A percentile compares a stretch with the other conserved stretches of the same genome.
Conservation (phyloP, 352 stramenopile species). For the Phytophthora pluvialis region DNA sequence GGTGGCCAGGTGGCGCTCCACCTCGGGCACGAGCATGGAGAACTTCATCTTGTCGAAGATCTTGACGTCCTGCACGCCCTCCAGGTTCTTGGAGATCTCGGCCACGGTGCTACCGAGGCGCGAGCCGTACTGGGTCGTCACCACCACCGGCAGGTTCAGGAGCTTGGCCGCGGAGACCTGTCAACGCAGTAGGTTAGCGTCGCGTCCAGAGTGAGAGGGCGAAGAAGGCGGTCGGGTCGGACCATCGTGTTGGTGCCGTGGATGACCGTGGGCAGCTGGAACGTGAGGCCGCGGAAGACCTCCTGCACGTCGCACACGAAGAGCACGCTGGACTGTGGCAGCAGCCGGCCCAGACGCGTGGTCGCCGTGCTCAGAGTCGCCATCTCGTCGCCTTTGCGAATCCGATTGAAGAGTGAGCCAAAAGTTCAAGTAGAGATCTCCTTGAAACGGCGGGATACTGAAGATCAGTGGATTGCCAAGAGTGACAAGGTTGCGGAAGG, state of each 20-base stretch:
- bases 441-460: not conserved
- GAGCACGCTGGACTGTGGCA: conserved; percentile 81
- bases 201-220: too few relatives aligned
- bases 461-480: not conserved
- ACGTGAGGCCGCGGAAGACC: conserved; percentile 94
- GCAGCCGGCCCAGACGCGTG: conserved; percentile 57
- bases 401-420: conserved; percentile 18
- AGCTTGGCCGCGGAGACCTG: conserved; percentile 72
- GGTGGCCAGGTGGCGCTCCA: conserved; percentile 76
- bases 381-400: conserved; percentile 29
- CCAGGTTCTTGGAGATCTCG: conserved; percentile 73
- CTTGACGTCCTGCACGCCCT: conserved; percentile 48
- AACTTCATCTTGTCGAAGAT: conserved; percentile 99
- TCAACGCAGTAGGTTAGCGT: too few relatives aligned
- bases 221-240: not conserved
- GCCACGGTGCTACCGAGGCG: conserved; percentile 92
- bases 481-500: not conserved
- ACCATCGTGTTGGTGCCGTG: conserved; percentile 73
- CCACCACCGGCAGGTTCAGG: conserved; percentile 93
- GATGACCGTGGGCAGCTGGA: conserved; percentile 93
- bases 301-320: conserved; percentile 98
- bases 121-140: conserved; percentile 97
- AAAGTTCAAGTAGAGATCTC: conserved; percentile 8
- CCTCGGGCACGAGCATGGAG: conserved; percentile 97
- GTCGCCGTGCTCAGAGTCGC: conserved; percentile 31